phyloP scores from a whole-genome alignment of 176 grass and related monocot genomes.

The Avena sativa region DNA sequence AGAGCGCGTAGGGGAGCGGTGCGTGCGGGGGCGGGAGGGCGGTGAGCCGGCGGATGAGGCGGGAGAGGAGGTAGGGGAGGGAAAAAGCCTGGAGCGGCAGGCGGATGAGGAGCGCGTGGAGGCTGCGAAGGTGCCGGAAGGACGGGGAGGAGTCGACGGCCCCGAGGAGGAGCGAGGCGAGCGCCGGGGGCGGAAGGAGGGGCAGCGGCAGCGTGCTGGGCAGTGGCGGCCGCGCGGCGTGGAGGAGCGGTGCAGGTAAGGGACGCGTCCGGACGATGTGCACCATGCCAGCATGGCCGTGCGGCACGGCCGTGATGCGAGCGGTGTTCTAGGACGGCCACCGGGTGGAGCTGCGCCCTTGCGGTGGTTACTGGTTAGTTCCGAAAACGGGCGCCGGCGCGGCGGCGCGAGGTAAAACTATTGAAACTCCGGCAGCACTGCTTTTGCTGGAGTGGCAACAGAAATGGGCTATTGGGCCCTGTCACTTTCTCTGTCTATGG shows the following conservation, averaged over 20 bases:
- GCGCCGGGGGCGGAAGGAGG: conserved; percentile 45
- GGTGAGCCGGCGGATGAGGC: conserved; percentile 56
- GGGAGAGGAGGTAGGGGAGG: conserved; percentile 51
- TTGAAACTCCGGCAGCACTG: not conserved
- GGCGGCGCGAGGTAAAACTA: conserved; percentile 10
- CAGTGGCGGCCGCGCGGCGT: not conserved
- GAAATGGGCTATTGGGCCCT: not conserved
- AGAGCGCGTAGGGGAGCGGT: conserved; percentile 51
- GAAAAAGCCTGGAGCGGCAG: conserved; percentile 16
- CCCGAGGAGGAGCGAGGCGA: conserved; percentile 46
- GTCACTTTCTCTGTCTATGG: not conserved
- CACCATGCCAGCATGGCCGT: conserved; percentile 46
- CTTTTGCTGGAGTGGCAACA: no score
- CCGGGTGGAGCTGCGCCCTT: not conserved
- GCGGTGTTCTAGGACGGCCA: not conserved
- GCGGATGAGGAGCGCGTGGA: conserved; percentile 55
- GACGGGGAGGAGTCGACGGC: conserved; percentile 44
- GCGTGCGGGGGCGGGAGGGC: conserved; percentile 35
- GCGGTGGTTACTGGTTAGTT: not conserved
- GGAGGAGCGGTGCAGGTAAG: not conserved
- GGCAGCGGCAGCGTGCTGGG: conserved; percentile 41
- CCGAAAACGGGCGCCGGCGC: not conserved
- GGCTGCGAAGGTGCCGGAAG: conserved; percentile 50
- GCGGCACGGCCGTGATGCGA: not conserved
- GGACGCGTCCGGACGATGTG: not conserved